Evolutionary conservation across 805 yeast genomes (phyloP).

Genomic region (Metahyphopichia silvanorum): DNA sequence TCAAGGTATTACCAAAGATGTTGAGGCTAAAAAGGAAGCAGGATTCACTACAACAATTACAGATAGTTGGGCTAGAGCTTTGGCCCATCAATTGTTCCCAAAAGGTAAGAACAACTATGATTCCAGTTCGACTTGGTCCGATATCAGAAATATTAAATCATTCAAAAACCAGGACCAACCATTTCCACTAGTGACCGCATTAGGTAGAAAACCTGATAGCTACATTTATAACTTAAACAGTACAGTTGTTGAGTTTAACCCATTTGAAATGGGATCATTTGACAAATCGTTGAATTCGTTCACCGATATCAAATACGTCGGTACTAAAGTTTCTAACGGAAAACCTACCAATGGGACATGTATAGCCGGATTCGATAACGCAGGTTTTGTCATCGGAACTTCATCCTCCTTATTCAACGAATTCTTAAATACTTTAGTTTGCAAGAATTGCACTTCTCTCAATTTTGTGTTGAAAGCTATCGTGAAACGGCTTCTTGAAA

Average conservation of each 20-base stretch:
- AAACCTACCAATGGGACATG: constrained; percentile 22
- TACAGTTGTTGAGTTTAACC: constrained; percentile 38
- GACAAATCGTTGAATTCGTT: constrained; percentile 37
- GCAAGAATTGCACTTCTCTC: constrained; percentile 27
- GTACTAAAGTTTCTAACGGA: constrained; percentile 32
- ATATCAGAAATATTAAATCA: constrained; percentile 20
- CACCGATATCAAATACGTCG: constrained; percentile 35
- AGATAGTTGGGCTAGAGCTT: constrained; percentile 77
- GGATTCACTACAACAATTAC: constrained; percentile 69
- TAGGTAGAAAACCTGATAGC: constrained; percentile 34
- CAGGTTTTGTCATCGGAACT: constrained; percentile 37
- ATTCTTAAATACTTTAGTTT: constrained; percentile 31
- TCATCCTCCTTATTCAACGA: constrained; percentile 38
- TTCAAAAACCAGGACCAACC: constrained; percentile 39
- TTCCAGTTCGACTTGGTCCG: constrained; percentile 29
- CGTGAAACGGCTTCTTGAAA: constrained; percentile 19
- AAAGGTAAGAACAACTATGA: constrained; percentile 19
- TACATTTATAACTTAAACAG: constrained; percentile 29
- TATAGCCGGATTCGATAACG: constrained; percentile 35
- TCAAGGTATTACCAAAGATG: constrained; percentile 48
- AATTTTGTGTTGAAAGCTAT: constrained; percentile 22
- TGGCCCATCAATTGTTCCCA: constrained; percentile 62
- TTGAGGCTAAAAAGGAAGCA: constrained; percentile 45
- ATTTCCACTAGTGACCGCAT: constrained; percentile 34
- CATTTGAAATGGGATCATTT: constrained; percentile 41